Evolutionary conservation across 225 moss, liverwort and hornwort genomes (phyloP), one percentile per base, ranked within the genome.

Genomic region (Sphagnum contortum): DNA sequence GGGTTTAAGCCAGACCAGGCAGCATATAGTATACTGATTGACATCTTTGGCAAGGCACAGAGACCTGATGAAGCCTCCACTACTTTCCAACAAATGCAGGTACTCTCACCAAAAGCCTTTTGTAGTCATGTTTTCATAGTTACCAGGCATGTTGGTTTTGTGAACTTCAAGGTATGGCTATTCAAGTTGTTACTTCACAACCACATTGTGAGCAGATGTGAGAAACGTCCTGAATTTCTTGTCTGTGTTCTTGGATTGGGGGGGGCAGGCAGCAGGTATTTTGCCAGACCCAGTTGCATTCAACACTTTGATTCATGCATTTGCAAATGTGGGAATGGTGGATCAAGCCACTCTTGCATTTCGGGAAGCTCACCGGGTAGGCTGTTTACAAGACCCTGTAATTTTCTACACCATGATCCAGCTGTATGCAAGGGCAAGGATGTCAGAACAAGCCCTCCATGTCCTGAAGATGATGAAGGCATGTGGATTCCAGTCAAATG

Each of bases 361-460:
- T 52, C 77, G 75, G 44, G 79, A 81, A 69, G 83, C 84, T 45
- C 75, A 84, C 47, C 77, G 69, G 12, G 49, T 48, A 47, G 79
- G 76, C 8, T 71, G 74, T 8, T 3, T 74, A 50, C 59, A 74
- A 45, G 89, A 89, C 56, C 87, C 83, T 10, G 71, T 89, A 44
- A 69, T 89, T 14, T 89, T 87, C 45, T 87, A 81, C 55, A 89
- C 87, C 53, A 84, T 81, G 73, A 87, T 89, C 60, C 83, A 81
- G 63, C 79, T 89, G 63, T 89, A 87, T 8, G 69, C 83, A 0
- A 89, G 74, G 53, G 73, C 79, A 0, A 69, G 81, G 0, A 78
- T 83, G 73, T 61, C 80, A 47, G 83, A 81, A 68, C 69, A 81
- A 76, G 87, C 87, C 48, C 68, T 76, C 44, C 70, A 76, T 13